Percentiles rank a stretch among this genome's conserved stretches.
Evolutionary conservation across 2,329 filamentous ascomycete genomes (phyloP).

Genomic region (Orbilia brochopaga): DNA sequence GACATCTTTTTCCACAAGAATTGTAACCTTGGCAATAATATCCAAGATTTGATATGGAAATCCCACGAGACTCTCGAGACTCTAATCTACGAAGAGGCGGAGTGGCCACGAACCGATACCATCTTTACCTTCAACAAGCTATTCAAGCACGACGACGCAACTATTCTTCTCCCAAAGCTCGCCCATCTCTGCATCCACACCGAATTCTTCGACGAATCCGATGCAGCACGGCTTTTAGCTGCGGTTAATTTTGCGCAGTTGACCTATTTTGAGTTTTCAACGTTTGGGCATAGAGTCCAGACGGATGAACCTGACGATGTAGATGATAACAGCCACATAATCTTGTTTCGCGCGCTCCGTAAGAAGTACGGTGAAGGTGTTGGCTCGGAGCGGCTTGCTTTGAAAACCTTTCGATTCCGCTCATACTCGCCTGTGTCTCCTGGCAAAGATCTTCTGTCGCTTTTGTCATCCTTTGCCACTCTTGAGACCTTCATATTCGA

Average conservation of each 20-base stretch:
- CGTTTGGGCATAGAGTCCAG: background rate
- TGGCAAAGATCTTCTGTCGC: constrained; percentile 7
- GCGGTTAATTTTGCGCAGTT: constrained; percentile 27
- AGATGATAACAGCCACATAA: constrained; percentile 13
- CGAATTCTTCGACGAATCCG: background rate
- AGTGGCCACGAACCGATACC: too few species aligned
- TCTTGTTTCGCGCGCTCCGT: constrained; percentile 17
- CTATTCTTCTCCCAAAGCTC: constrained; percentile 20
- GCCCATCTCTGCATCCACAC: constrained; percentile 14
- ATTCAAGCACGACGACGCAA: background rate
- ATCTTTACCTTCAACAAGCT: background rate
- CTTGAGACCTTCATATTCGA: constrained; percentile 38
- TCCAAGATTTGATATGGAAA: constrained; percentile 8
- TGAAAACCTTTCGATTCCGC: constrained; percentile 31
- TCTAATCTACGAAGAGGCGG: constrained; percentile 26
- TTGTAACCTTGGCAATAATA: background rate
- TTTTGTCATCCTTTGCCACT: constrained; percentile 31
- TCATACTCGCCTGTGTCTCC: constrained; percentile 20
- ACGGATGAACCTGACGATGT: too few species aligned
- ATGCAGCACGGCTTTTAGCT: constrained; percentile 5
- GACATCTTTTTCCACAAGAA: constrained; percentile 10
- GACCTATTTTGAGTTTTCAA: constrained; percentile 46
- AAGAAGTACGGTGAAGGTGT: background rate
- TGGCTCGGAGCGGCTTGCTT: background rate
- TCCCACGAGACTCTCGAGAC: constrained; percentile 33